A percentile compares a stretch with the other conserved stretches of the same genome.
Conservation (phyloP, 2,329 filamentous ascomycete species). For the Chaetomium globosum region DNA sequence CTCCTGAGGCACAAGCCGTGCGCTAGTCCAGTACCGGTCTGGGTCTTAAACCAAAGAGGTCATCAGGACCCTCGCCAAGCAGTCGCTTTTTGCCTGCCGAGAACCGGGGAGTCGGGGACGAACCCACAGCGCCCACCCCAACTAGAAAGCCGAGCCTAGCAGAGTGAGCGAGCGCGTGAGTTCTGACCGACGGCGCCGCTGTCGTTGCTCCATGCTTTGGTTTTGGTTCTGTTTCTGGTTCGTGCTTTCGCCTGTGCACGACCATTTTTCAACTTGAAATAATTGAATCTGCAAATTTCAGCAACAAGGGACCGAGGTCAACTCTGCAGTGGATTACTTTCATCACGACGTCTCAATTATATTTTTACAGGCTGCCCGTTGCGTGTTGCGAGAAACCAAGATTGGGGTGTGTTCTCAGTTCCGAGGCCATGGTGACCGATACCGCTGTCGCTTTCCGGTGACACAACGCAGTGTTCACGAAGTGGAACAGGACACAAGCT, state of each 20-base stretch:
- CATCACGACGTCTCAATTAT: neutral
- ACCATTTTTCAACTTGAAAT: constrained; percentile 6
- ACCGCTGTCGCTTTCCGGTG: constrained; percentile 20
- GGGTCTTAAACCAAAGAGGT: constrained; percentile 11
- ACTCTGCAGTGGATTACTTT: too few relatives aligned
- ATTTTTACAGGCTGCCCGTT: neutral
- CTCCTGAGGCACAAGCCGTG: constrained; percentile 20
- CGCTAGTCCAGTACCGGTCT: constrained; percentile 22
- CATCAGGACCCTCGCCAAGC: constrained; percentile 12
- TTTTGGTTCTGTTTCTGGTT: too few relatives aligned
- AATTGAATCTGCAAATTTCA: neutral
- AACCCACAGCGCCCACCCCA: neutral
- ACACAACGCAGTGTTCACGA: constrained; percentile 21
- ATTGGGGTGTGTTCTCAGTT: neutral
- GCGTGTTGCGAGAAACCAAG: neutral
- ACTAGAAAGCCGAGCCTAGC: neutral
- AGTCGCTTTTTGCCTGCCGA: constrained; percentile 13
- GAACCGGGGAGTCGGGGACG: constrained; percentile 14
- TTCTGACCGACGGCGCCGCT: neutral
- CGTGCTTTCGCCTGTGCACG: constrained; percentile 1
- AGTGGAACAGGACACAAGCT: constrained; percentile 18
- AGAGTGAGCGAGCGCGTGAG: too few relatives aligned
- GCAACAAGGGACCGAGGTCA: neutral
- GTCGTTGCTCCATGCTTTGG: neutral
- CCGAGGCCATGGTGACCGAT: constrained; percentile 15